Conservation (phyloP, 192 early-diverging fungal genomes). For the Backusella psychrophila region DNA sequence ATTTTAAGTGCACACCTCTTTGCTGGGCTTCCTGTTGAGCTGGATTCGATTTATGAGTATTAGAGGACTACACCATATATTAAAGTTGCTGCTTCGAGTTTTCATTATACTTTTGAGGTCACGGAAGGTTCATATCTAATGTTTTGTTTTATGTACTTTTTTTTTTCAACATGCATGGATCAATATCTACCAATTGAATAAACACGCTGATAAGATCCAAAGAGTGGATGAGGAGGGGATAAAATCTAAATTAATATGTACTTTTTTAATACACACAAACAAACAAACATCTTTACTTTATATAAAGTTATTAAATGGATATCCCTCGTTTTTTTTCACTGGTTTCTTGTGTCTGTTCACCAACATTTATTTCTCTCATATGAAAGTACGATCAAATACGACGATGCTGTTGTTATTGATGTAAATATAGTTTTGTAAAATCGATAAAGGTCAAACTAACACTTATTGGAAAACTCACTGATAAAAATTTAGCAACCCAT, state of each 20-base stretch:
- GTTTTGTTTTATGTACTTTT: neutral
- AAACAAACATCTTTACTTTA: neutral
- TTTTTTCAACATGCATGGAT: neutral
- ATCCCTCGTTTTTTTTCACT: neutral
- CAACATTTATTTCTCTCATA: neutral
- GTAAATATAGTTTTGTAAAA: neutral
- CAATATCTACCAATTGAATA: constrained; percentile 5
- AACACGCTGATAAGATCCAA: neutral
- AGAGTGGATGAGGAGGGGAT: neutral
- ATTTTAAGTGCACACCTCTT: neutral
- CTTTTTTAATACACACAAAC: neutral
- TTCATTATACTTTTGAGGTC: no score
- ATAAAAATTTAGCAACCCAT: neutral
- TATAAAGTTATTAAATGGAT: neutral
- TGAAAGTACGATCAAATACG: neutral
- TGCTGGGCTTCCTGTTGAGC: neutral
- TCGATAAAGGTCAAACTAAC: neutral
- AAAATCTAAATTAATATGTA: neutral
- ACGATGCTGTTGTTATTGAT: neutral
- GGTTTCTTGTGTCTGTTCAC: neutral
- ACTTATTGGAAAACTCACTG: neutral
- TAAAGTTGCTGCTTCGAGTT: no score
- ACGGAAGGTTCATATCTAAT: no score
- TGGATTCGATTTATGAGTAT: neutral
- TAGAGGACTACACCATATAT: no score